Conservation (phyloP, 805 yeast species). For the Kodamaea leandrae region DNA sequence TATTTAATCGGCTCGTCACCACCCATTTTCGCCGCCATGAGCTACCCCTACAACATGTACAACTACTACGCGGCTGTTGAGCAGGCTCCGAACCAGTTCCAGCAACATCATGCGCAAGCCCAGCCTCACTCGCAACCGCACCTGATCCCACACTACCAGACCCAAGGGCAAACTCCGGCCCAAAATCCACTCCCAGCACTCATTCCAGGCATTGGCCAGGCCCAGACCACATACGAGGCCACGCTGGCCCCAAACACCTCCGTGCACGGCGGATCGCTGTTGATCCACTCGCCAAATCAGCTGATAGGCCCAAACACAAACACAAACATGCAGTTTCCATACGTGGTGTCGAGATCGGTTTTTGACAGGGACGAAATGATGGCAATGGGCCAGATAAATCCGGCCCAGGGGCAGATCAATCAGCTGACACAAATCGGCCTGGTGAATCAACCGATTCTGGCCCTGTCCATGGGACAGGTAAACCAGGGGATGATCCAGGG, state of each 20-base stretch:
- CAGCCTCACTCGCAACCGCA: conserved; percentile 4
- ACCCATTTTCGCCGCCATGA: conserved; percentile 3
- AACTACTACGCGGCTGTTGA: conserved; percentile 7
- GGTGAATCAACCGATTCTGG: too few relatives aligned
- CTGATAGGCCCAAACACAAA: not conserved
- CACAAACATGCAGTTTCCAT: too few relatives aligned
- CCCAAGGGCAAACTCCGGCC: conserved; percentile 2
- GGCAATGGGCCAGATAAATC: too few relatives aligned
- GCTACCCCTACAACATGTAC: conserved; percentile 7
- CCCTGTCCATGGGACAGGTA: too few relatives aligned
- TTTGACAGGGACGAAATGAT: too few relatives aligned
- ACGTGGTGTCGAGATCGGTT: too few relatives aligned
- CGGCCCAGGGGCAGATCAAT: too few relatives aligned
- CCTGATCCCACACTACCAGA: conserved; percentile 4
- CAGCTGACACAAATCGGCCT: too few relatives aligned
- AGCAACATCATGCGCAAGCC: conserved; percentile 9
- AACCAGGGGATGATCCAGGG: too few relatives aligned
- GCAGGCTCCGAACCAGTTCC: conserved; percentile 7
- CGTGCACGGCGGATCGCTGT: too few relatives aligned
- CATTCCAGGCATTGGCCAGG: not conserved
- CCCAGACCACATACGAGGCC: not conserved
- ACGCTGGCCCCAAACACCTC: not conserved
- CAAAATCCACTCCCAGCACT: not conserved
- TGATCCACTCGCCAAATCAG: not conserved
- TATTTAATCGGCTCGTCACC: not conserved